Conservation (phyloP, 306 rosid genomes). For the Phaseolus lunatus region DNA sequence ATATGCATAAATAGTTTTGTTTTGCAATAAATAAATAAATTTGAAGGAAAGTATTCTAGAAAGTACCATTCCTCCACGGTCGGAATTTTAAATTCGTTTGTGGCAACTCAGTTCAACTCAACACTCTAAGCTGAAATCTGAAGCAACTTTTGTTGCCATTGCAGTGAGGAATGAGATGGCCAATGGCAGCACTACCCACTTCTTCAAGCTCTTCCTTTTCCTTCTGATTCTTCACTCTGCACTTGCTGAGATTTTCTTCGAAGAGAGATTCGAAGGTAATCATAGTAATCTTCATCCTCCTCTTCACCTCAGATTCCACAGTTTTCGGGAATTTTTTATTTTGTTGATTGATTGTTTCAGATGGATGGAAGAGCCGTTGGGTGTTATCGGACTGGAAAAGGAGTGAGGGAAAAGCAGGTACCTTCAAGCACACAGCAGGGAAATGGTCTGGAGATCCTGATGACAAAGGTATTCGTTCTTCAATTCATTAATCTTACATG, state of each 20-base stretch:
- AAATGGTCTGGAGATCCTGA: conserved; percentile 85
- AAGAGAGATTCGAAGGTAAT: conserved; percentile 71
- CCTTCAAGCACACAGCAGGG: conserved; percentile 77
- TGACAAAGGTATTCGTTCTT: conserved; percentile 62
- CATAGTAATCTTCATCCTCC: neutral
- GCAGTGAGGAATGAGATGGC: conserved; percentile 37
- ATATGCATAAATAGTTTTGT: too few species aligned
- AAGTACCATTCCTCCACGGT: conserved; percentile 17
- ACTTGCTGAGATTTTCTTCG: conserved; percentile 60
- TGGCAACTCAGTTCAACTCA: neutral
- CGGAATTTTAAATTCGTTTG: neutral
- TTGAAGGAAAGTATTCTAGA: conserved; percentile 38
- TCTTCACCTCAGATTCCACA: neutral
- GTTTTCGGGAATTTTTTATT: neutral
- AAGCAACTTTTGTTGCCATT: conserved; percentile 4
- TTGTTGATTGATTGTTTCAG: conserved; percentile 28
- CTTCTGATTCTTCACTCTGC: conserved; percentile 45
- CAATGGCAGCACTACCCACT: neutral
- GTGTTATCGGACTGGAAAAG: conserved; percentile 85
- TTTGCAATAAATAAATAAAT: neutral
- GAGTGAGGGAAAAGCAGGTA: conserved; percentile 82
- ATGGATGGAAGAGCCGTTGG: conserved; percentile 87
- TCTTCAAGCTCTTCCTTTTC: conserved; percentile 25
- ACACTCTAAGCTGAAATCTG: neutral
- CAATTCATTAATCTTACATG: neutral